Evolutionary conservation across 192 early-diverging fungal species (phyloP).

Genomic region (Helicostylum pulchrum): DNA sequence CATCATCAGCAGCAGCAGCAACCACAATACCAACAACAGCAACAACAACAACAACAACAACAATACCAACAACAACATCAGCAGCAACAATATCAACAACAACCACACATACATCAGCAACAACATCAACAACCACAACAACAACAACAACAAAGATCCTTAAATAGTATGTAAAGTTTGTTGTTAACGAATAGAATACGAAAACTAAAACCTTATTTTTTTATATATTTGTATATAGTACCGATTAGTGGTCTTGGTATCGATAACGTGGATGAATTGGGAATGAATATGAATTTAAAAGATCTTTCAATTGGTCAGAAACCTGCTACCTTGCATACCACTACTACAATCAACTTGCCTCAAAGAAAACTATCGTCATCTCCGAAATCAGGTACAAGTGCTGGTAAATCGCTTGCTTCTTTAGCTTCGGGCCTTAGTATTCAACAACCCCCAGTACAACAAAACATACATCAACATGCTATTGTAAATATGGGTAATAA

Average conservation of each 20-base stretch:
- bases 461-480: background rate
- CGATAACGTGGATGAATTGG: slow-evolving; percentile 2
- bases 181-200: too few relatives aligned
- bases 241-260: slow-evolving; percentile 1
- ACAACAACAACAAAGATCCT: background rate
- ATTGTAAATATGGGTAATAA: slow-evolving; percentile 3
- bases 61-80: background rate
- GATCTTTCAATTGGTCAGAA: slow-evolving; percentile 19
- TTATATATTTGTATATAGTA: background rate
- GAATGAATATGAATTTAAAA: slow-evolving; percentile 15
- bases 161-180: too few relatives aligned
- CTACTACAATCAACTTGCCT: background rate
- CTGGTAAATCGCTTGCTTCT: slow-evolving; percentile 13
- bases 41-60: background rate
- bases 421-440: slow-evolving; percentile 18
- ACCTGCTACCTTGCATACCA: background rate
- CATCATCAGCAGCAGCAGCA: background rate
- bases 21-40: background rate
- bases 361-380: slow-evolving; percentile 24
- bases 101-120: background rate
- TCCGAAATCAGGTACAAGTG: slow-evolving; percentile 20
- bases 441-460: slow-evolving; percentile 8
- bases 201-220: background rate
- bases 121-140: background rate
- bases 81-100: background rate